phyloP scores from a whole-genome alignment of 208 protist genomes.

The Phytomonas francai region DNA sequence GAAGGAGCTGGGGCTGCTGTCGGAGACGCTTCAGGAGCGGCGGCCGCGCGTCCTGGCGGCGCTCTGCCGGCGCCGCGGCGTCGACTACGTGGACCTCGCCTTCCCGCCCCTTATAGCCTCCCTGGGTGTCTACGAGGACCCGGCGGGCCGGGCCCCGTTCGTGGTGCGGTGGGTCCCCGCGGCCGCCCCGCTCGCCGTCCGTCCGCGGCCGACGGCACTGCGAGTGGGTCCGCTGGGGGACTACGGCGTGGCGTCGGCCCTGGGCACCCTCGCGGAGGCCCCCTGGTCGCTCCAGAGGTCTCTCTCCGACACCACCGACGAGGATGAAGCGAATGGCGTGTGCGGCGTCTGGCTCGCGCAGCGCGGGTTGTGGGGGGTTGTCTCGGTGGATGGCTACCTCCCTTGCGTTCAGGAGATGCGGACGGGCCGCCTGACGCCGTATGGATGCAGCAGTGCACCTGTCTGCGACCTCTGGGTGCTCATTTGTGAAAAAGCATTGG shows the following conservation, averaged over 20 bases:
- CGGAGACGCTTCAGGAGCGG: constrained; percentile 7
- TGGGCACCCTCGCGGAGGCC: constrained; percentile 56
- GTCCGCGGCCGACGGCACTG: constrained; percentile 20
- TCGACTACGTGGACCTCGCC: constrained; percentile 45
- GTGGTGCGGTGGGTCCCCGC: constrained; percentile 26
- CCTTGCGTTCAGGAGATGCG: constrained; percentile 26
- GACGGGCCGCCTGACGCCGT: constrained; percentile 9
- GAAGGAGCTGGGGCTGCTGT: constrained; percentile 18
- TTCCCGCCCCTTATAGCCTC: constrained; percentile 39
- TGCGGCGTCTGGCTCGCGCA: constrained; percentile 45
- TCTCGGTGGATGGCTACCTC: constrained; percentile 52
- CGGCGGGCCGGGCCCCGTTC: constrained; percentile 5
- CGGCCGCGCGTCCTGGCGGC: constrained; percentile 21
- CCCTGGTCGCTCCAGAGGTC: constrained; percentile 36
- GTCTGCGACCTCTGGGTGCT: constrained; percentile 57
- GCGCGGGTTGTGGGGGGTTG: constrained; percentile 36
- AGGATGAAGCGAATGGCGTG: constrained; percentile 30
- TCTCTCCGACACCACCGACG: constrained; percentile 32
- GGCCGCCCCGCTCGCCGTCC: constrained; percentile 2
- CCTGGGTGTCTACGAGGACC: constrained; percentile 19
- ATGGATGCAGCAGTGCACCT: constrained; percentile 25
- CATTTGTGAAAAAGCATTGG: constrained; percentile 73
- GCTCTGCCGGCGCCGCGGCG: constrained; percentile 23
- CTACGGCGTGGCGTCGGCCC: constrained; percentile 37
- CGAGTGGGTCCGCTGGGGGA: constrained; percentile 29